phyloP scores from a whole-genome alignment of 768 basidiomycete genomes.

The Boletus pseudopeckii region DNA sequence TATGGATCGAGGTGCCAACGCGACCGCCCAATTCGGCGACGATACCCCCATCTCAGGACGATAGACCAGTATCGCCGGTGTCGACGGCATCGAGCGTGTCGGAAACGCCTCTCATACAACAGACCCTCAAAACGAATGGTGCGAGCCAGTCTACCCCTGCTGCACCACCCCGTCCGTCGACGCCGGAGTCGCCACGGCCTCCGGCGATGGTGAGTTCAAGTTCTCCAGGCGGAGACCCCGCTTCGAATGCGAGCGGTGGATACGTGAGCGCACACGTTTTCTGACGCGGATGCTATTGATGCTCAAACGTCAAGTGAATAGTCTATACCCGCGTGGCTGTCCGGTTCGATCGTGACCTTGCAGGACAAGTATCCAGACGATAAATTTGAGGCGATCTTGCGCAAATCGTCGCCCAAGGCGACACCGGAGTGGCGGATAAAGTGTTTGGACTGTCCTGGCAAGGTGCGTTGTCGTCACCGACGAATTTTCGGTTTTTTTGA shows the following conservation, averaged over 20 bases:
- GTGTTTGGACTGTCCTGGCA: slow-evolving; percentile 90
- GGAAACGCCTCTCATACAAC: slow-evolving; percentile 70
- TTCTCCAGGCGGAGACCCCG: slow-evolving; percentile 18
- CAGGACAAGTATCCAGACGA: slow-evolving; percentile 76
- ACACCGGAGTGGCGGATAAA: slow-evolving; percentile 86
- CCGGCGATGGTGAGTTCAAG: slow-evolving; percentile 8
- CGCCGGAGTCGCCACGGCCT: slow-evolving; percentile 24
- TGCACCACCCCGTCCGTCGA: slow-evolving; percentile 22
- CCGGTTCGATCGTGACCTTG: slow-evolving; percentile 62
- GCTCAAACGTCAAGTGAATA: slow-evolving; percentile 33
- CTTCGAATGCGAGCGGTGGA: slow-evolving; percentile 13
- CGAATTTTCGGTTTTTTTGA: not conserved
- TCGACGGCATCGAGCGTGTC: slow-evolving; percentile 72
- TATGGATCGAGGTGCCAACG: slow-evolving; percentile 34
- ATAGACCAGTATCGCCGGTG: slow-evolving; percentile 65
- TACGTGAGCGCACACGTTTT: slow-evolving; percentile 26
- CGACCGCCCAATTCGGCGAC: slow-evolving; percentile 31
- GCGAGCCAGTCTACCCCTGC: slow-evolving; percentile 21
- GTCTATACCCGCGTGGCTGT: slow-evolving; percentile 66
- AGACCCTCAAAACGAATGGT: slow-evolving; percentile 56
- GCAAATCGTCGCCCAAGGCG: slow-evolving; percentile 52
- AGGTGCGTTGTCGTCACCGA: slow-evolving; percentile 43
- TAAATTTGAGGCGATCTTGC: slow-evolving; percentile 71
- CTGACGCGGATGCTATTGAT: slow-evolving; percentile 30
- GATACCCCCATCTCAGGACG: slow-evolving; percentile 38